Percentiles rank a stretch among this genome's conserved stretches.
Conservation (phyloP, 148 eudicot genomes). For the Arbutus unedo region DNA sequence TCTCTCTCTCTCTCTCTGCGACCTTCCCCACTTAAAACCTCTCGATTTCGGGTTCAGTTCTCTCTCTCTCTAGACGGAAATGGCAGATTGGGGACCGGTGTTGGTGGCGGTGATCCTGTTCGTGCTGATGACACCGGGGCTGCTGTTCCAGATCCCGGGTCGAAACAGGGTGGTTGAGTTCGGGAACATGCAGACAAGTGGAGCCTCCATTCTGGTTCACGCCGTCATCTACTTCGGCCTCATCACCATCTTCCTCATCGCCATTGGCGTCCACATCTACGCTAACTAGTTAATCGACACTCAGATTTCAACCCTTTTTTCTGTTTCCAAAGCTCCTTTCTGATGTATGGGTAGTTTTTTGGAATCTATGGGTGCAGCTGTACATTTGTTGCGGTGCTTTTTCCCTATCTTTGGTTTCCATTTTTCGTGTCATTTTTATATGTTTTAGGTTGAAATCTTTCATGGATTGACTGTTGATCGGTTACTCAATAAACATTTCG, state of each 20-base stretch:
- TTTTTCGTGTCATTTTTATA: neutral
- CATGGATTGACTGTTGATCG: no score
- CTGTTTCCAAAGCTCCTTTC: neutral
- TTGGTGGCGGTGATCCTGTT: conserved; percentile 57
- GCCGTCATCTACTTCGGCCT: conserved; percentile 53
- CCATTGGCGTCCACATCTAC: conserved; percentile 59
- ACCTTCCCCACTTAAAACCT: neutral
- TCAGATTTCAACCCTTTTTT: neutral
- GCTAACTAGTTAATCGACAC: conserved; percentile 30
- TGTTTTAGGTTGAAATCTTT: no score
- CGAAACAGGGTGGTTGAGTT: conserved; percentile 44
- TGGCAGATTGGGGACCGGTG: conserved; percentile 72
- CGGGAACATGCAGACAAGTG: conserved; percentile 57
- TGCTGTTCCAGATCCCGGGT: conserved; percentile 63
- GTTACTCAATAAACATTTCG: no score
- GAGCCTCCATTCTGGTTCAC: conserved; percentile 55
- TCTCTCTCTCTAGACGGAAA: conserved; percentile 15
- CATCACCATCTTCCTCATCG: conserved; percentile 49
- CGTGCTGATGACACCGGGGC: conserved; percentile 51
- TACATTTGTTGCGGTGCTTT: neutral
- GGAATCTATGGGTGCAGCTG: neutral
- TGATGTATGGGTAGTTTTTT: neutral
- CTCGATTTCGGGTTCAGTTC: neutral
- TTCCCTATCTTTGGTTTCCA: neutral
- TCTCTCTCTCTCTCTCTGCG: no score